Evolutionary conservation across 1,139 yeast genomes (phyloP).

Genomic region (Candida neerlandica): DNA sequence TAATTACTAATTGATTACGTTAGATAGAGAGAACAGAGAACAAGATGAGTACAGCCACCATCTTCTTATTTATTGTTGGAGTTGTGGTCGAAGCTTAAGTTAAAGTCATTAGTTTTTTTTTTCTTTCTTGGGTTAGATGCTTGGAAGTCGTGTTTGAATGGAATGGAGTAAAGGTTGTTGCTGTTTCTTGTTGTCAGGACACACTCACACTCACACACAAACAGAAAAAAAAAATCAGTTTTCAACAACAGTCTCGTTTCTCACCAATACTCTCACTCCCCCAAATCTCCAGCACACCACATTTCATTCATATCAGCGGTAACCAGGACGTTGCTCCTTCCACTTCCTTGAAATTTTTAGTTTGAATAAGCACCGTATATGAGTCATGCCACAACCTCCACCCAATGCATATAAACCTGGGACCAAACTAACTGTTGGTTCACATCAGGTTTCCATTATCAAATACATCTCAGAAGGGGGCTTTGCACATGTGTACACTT

Average conservation of each 20-base stretch:
- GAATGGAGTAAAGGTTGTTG: not conserved
- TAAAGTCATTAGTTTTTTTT: not conserved
- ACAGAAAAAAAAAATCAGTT: not conserved
- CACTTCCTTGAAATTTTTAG: too few relatives aligned
- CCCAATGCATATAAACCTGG: constrained; percentile 66
- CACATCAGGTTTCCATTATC: constrained; percentile 57
- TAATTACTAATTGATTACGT: not conserved
- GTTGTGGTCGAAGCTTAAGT: not conserved
- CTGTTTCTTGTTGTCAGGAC: not conserved
- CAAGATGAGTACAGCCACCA: not conserved
- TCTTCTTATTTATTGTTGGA: not conserved
- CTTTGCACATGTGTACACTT: constrained; percentile 76
- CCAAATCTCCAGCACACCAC: too few relatives aligned
- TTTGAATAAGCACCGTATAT: too few relatives aligned
- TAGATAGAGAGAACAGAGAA: not conserved
- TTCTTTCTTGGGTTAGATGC: not conserved
- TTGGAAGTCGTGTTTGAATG: not conserved
- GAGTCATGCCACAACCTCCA: constrained; percentile 30
- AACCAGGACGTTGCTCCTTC: too few relatives aligned
- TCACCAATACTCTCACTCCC: too few relatives aligned
- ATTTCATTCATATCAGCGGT: too few relatives aligned
- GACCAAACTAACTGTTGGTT: constrained; percentile 63
- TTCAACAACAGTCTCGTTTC: not conserved
- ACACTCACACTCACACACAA: not conserved
- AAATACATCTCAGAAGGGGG: constrained; percentile 75